These are phyloP conservation scores for Phylloboletellus chloephorus DNA, from an alignment of 1,284 basidiomycete genomes.

Conservation along the genomic window DNA sequence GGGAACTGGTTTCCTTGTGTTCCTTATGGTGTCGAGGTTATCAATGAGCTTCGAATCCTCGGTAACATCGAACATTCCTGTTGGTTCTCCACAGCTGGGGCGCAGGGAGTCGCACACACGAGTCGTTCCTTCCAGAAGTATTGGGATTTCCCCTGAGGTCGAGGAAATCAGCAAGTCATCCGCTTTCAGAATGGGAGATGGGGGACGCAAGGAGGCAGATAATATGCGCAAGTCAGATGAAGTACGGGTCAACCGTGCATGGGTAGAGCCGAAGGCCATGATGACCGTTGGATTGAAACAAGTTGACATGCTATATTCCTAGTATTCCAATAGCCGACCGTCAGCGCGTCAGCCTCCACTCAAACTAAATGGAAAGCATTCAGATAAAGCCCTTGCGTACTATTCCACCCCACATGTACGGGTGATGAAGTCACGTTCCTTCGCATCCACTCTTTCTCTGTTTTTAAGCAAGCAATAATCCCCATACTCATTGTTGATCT, in stretches of 20 bases:
- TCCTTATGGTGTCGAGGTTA: background rate
- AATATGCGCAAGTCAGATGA: conserved; percentile 34
- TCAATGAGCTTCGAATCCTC: conserved; percentile 8
- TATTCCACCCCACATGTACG: conserved; percentile 7
- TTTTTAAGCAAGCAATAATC: conserved; percentile 70
- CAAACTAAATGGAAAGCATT: conserved; percentile 8
- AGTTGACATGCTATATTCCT: conserved; percentile 9
- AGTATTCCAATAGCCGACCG: conserved; percentile 19
- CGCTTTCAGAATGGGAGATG: conserved; percentile 46
- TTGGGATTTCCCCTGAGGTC: conserved; percentile 52
- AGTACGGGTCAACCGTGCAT: conserved; percentile 26
- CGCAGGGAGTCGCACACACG: conserved; percentile 7
- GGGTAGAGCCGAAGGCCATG: conserved; percentile 18
- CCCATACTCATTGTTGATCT: conserved; percentile 56
- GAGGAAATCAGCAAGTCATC: conserved; percentile 35
- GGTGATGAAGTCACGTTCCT: conserved; percentile 33
- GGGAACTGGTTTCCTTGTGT: background rate
- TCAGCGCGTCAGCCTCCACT: conserved; percentile 20
- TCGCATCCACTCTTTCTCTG: conserved; percentile 36
- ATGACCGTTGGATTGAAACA: background rate
- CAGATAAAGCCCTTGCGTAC: conserved; percentile 6
- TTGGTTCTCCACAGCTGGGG: background rate
- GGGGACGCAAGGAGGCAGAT: conserved; percentile 35
- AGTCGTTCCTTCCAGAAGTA: conserved; percentile 39
- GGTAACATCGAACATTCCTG: conserved; percentile 4